Conservation (phyloP, 257 asterid genomes). For the Phtheirospermum japonicum region DNA sequence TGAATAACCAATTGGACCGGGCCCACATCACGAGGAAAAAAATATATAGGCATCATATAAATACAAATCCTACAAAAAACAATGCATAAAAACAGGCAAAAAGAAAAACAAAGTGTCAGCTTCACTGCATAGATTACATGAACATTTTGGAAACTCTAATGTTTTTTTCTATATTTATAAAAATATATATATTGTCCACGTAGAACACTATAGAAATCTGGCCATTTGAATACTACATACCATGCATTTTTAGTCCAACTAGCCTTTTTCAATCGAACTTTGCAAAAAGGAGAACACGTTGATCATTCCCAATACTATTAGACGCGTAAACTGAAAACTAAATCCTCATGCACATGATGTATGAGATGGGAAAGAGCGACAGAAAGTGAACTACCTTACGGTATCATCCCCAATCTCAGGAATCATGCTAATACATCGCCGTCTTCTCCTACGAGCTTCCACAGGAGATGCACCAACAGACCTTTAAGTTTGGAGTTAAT, state of each 20-base stretch:
- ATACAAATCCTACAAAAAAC: neutral
- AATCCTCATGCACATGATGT: conserved; percentile 21
- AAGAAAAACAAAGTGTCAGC: conserved; percentile 5
- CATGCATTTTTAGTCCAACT: conserved; percentile 1
- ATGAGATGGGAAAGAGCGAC: conserved; percentile 26
- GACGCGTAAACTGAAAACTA: conserved; percentile 1
- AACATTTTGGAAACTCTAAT: neutral
- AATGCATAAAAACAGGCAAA: conserved; percentile 5
- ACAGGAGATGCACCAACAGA: conserved; percentile 94
- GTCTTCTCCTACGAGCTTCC: conserved; percentile 73
- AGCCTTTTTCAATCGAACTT: conserved; percentile 2
- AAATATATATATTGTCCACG: neutral
- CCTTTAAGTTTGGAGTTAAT: conserved; percentile 43
- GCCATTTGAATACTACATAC: neutral
- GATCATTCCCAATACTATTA: neutral
- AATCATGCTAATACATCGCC: conserved; percentile 73
- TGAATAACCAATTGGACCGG: neutral
- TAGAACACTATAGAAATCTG: conserved; percentile 1
- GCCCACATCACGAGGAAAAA: neutral
- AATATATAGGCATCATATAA: neutral
- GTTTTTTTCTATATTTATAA: neutral
- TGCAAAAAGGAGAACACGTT: neutral
- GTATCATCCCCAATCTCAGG: conserved; percentile 95
- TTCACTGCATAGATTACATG: conserved; percentile 5
- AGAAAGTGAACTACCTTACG: conserved; percentile 62